phyloP scores from a whole-genome alignment of 2,329 filamentous ascomycete genomes.

The Penicillium psychrosexuale region DNA sequence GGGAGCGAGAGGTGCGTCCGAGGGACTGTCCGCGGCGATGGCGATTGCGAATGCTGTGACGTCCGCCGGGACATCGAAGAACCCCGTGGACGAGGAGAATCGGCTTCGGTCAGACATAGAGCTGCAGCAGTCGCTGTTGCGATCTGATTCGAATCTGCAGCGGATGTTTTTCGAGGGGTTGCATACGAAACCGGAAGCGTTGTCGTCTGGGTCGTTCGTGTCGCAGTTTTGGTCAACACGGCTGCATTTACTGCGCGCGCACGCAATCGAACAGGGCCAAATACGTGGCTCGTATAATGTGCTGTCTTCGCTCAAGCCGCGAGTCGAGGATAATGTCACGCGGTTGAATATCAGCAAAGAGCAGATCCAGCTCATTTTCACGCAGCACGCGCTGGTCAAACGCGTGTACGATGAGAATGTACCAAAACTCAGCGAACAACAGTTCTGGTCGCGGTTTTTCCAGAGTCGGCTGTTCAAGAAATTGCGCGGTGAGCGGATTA shows the following conservation, averaged over 20 bases:
- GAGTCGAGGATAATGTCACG: constrained; percentile 68
- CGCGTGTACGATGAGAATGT: constrained; percentile 92
- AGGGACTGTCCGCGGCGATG: constrained; percentile 65
- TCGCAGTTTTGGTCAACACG: constrained; percentile 93
- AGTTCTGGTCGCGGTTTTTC: constrained; percentile 95
- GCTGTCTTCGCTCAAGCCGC: constrained; percentile 80
- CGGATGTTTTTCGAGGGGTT: constrained; percentile 85
- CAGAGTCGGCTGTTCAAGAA: constrained; percentile 86
- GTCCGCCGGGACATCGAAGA: constrained; percentile 44
- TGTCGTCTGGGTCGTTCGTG: constrained; percentile 78
- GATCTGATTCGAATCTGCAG: constrained; percentile 69
- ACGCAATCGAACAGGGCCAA: constrained; percentile 85
- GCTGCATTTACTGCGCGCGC: constrained; percentile 77
- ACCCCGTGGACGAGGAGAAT: constrained; percentile 76
- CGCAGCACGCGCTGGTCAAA: constrained; percentile 86
- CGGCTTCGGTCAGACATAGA: constrained; percentile 73
- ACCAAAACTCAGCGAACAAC: constrained; percentile 70
- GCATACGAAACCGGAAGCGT: constrained; percentile 76
- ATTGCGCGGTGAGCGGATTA: constrained; percentile 81
- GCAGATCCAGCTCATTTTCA: constrained; percentile 89
- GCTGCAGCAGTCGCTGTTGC: constrained; percentile 84
- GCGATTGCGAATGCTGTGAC: constrained; percentile 70
- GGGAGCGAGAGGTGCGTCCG: constrained; percentile 33
- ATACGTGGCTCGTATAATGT: constrained; percentile 91
- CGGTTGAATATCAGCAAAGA: constrained; percentile 85